Evolutionary conservation across 2,329 filamentous ascomycete species (phyloP).

Genomic region (Sporothrix luriei): DNA sequence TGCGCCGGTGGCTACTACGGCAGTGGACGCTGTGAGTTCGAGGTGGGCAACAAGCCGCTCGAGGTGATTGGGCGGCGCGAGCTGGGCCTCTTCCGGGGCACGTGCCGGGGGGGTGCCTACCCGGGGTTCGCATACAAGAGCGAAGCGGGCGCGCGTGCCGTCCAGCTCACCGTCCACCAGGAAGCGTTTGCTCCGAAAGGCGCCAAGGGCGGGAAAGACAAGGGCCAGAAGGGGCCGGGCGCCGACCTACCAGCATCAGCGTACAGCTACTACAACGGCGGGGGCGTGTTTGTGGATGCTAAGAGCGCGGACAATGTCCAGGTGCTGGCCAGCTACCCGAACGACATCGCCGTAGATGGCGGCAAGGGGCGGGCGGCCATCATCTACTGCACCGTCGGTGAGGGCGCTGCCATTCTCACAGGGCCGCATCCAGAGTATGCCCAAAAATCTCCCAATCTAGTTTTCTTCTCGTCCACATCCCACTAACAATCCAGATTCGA

Average conservation of each 20-base stretch:
- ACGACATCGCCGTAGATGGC: conserved; percentile 73
- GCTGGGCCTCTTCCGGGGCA: conserved; percentile 83
- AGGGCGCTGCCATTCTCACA: conserved; percentile 77
- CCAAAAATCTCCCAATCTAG: too few relatives aligned
- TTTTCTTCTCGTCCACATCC: neutral
- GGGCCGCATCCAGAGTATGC: conserved; percentile 87
- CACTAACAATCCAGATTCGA: conserved; percentile 66
- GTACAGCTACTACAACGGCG: conserved; percentile 87
- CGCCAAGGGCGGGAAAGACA: conserved; percentile 30
- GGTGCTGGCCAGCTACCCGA: conserved; percentile 77
- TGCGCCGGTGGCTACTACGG: conserved; percentile 96
- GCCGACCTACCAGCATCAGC: conserved; percentile 62
- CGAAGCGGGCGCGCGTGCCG: conserved; percentile 78
- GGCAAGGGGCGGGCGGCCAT: conserved; percentile 74
- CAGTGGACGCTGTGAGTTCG: conserved; percentile 80
- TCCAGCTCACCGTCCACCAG: conserved; percentile 65
- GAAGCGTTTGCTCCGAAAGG: conserved; percentile 52
- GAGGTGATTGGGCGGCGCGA: conserved; percentile 86
- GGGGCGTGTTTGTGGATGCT: conserved; percentile 87
- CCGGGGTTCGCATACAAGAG: conserved; percentile 87
- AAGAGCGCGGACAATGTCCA: conserved; percentile 67
- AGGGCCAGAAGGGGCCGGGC: neutral
- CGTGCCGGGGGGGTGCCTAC: conserved; percentile 83
- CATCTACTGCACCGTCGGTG: conserved; percentile 79
- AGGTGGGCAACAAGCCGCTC: conserved; percentile 77